These are phyloP conservation scores for Cyanophora paradoxa DNA, from an alignment of 78 protist genomes.

Conservation along the genomic window DNA sequence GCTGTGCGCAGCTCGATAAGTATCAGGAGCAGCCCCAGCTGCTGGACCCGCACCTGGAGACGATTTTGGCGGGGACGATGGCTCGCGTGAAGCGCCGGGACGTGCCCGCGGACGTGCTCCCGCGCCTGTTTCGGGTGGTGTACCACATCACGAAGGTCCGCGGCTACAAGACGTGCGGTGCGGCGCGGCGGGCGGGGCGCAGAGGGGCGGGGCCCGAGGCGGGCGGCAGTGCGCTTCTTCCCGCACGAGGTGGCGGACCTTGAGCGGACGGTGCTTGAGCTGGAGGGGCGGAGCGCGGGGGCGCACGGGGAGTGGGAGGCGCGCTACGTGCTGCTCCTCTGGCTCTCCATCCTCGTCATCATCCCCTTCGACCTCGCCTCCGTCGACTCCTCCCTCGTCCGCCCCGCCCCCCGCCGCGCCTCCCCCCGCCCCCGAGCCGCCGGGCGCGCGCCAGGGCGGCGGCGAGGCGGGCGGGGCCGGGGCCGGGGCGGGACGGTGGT, in stretches of 20 bases:
- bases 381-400: constrained; percentile 47
- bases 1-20: constrained; percentile 7
- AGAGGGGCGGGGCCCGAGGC: not conserved
- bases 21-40: constrained; percentile 51
- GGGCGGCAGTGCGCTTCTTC: constrained; percentile 4
- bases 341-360: constrained; percentile 80
- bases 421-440: not conserved
- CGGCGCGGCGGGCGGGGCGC: not conserved
- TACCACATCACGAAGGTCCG: constrained; percentile 44
- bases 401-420: not conserved
- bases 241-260: constrained; percentile 43
- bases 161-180: constrained; percentile 37
- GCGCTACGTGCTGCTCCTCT: constrained; percentile 72
- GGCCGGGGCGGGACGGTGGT: not conserved
- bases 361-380: constrained; percentile 77
- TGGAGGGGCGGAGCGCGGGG: not conserved
- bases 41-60: constrained; percentile 42
- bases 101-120: not conserved
- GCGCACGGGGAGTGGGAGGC: constrained; percentile 69
- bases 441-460: not conserved
- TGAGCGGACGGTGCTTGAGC: constrained; percentile 20
- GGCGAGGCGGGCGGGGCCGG: not conserved
- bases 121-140: not conserved
- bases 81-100: not conserved
- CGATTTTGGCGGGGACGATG: not conserved